Percentiles rank a stretch among this genome's conserved stretches.
These are phyloP conservation scores for Glycine latifolia DNA, from an alignment of 306 rosid genomes.

Conservation along the genomic window DNA sequence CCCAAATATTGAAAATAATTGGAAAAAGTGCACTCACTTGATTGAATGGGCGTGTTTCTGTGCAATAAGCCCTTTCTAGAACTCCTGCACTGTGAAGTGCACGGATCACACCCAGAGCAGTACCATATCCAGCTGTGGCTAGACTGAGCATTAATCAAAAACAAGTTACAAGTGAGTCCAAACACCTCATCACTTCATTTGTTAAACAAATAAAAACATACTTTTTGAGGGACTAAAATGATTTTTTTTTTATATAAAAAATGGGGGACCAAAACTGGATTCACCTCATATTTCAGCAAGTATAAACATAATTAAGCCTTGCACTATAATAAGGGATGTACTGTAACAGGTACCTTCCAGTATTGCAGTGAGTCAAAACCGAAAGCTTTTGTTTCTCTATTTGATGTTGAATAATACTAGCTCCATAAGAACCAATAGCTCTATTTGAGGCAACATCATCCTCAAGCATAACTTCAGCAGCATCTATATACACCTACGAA, in stretches of 20 bases:
- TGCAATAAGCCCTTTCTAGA: conserved; percentile 94
- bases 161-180: conserved; percentile 25
- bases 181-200: conserved; percentile 23
- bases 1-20: conserved; percentile 28
- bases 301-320: no score
- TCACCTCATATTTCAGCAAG: no score
- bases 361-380: conserved; percentile 94
- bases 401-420: conserved; percentile 57
- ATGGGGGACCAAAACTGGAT: no score
- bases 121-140: conserved; percentile 97
- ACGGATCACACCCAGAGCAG: conserved; percentile 96
- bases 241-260: no score
- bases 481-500: conserved; percentile 76
- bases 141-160: conserved; percentile 60
- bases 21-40: conserved; percentile 68
- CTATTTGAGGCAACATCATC: conserved; percentile 89
- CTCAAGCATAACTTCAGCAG: conserved; percentile 85
- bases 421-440: conserved; percentile 93
- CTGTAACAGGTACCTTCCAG: conserved; percentile 77
- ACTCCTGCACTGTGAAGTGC: conserved; percentile 77
- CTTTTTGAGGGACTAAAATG: no score
- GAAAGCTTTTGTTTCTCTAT: conserved; percentile 60
- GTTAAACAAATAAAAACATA: background rate
- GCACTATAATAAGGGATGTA: conserved; percentile 7
- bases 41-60: conserved; percentile 97